Base-by-base conservation (phyloP, 306 rosid species). In the Corylus avellana region DNA sequence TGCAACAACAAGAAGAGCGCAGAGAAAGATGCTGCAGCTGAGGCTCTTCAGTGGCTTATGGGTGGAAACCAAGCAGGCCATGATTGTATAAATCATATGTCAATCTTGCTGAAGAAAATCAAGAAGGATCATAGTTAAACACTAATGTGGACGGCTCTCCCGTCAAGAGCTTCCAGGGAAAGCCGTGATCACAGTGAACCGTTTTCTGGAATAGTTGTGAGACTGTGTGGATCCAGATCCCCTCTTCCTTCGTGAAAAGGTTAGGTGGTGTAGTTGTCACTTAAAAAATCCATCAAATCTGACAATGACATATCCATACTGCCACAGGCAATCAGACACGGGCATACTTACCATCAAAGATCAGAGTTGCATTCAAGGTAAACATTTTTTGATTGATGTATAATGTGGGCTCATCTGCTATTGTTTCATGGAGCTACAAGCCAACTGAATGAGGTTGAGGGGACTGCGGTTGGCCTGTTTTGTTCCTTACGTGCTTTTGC, bases 1-100 rank as follows among this genome's bases (percentile, higher is more conserved):
- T 93, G 94, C 83, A 88, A 73, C 75, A 93, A 93, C 87, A 96
- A 96, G 85, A 95, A 95, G 83, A 91, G 86, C 74, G 99, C 98
- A 14, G 97, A 96, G 84, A 93, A 96, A 80, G 99, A 93, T 84
- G 98, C 98, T 8, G 98, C 97, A 35, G 94, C 98, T 55, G 96
- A 90, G 88, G 98, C 98, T 22, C 85, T 96, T 73, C 94, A 93
- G 79, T 91, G 98, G 96, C 85, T 96, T 74, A 86, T 87, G 87
- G 93, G 95, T 74, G 90, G 86, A 80, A 84, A 80, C 59, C 88
- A 81, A 74, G 73, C 83, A 42, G 91, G 92, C 77, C 76, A 86
- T 8, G 94, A 90, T 73, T 79, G 68, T 67, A 17, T 90, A 81
- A 82, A 89, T 77, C 97, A 91, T 64, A 82, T 91, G 90, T 96